Base-by-base conservation (phyloP, 768 basidiomycete species). In the Macrolepiota fuliginosa region DNA sequence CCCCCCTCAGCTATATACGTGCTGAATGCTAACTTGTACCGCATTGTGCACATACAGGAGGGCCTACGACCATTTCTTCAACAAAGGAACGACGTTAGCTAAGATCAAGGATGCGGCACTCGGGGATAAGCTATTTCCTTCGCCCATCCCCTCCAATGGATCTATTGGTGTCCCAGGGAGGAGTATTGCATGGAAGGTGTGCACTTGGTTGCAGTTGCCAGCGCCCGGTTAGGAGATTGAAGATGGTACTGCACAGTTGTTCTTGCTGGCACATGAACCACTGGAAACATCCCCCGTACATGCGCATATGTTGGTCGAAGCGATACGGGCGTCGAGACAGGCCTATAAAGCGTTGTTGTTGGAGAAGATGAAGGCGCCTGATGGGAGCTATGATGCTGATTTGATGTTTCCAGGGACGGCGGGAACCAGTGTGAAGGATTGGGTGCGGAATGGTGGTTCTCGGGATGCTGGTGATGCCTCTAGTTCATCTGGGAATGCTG, bases 121-220 rank as follows among this genome's bases (percentile, higher is more conserved):
- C 15, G 79, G 82, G 61, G 87, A 87, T 67, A 81, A 83, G 15
- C 71, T 93, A 17, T 82, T 88, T 64, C 69, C 72, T 54, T 67
- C 75, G 25, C 70, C 75, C 3, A 74, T 79, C 58, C 74, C 72
- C 58, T 69, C 74, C 2, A 70, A 55, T 40, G 65, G 61, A 3
- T 55, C 36, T 25, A 55, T 78, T 36, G 85, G 82, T 52, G 77
- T 90, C 7, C 73, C 83, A 60, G 92, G 92, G n/a, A 79, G 92
- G 67, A 92, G 92, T 72, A 73, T 94, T 60, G 86, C 85, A 55
- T 94, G 92, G 92, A 94, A 94, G 88, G 92, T 89, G 46, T 36
- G 51, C 19, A 7, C 29, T 19, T 49, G 17, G 64, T 64, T 70
- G 67, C 61, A 40, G n/a, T 45, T 45, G 10, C 40, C 64, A 54